Conservation (phyloP, 257 asterid genomes). For the Ajuga chamaepitys region DNA sequence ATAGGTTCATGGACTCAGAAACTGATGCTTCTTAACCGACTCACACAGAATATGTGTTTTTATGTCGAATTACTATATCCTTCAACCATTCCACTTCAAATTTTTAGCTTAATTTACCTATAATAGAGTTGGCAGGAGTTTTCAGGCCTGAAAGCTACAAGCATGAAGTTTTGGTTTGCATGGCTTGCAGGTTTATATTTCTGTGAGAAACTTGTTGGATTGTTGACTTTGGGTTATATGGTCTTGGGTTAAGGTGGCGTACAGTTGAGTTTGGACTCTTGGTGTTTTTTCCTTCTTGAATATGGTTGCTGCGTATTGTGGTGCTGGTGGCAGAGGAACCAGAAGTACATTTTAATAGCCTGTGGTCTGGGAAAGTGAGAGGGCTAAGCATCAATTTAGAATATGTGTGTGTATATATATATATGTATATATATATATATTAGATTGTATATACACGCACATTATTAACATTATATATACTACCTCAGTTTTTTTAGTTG, state of each 20-base stretch:
- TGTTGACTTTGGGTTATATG: neutral
- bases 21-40: neutral
- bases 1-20: neutral
- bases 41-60: neutral
- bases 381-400: neutral
- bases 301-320: neutral
- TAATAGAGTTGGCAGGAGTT: neutral
- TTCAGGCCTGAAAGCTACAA: neutral
- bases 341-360: neutral
- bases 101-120: slow-evolving; percentile 3
- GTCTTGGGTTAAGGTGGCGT: neutral
- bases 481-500: no score
- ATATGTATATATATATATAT: no score
- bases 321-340: neutral
- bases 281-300: neutral
- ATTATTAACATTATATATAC: no score
- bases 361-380: neutral
- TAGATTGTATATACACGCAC: no score
- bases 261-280: neutral
- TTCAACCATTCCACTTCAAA: neutral
- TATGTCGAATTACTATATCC: neutral
- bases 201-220: neutral
- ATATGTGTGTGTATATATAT: no score
- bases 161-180: neutral
- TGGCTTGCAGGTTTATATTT: neutral